Evolutionary conservation across 2,329 filamentous ascomycete genomes (phyloP).

Genomic region (Sporothrix phasma): DNA sequence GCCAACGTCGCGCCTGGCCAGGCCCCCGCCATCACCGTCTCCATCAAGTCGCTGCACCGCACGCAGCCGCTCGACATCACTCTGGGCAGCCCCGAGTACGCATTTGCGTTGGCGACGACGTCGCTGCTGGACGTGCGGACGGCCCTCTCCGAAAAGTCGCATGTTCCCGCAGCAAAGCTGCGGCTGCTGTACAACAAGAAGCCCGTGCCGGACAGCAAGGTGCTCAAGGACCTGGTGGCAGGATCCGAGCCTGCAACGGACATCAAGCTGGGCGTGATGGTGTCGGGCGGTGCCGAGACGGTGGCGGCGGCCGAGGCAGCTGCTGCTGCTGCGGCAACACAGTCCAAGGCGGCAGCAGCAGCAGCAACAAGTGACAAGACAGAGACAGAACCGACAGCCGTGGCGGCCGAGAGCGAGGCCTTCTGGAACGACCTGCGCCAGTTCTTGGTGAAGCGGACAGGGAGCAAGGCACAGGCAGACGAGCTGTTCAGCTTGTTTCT

Average conservation of each 20-base stretch:
- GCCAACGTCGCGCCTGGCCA: constrained; percentile 40
- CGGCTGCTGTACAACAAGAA: constrained; percentile 83
- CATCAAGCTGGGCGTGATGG: constrained; percentile 73
- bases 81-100: constrained; percentile 34
- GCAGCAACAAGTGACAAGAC: constrained; percentile 29
- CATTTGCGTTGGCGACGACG: constrained; percentile 51
- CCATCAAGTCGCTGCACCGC: constrained; percentile 61
- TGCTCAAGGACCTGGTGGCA: constrained; percentile 60
- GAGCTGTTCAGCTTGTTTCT: constrained; percentile 59
- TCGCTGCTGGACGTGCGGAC: constrained; percentile 72
- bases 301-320: constrained; percentile 22
- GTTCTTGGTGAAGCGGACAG: constrained; percentile 69
- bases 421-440: constrained; percentile 84
- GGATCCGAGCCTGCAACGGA: constrained; percentile 30
- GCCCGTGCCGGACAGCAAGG: constrained; percentile 67
- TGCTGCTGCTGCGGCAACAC: constrained; percentile 26
- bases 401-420: constrained; percentile 43
- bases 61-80: constrained; percentile 58
- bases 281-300: constrained; percentile 60
- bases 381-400: background rate
- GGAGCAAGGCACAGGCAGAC: constrained; percentile 56
- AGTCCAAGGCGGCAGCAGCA: constrained; percentile 21
- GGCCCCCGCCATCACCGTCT: constrained; percentile 46
- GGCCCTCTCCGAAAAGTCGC: constrained; percentile 52
- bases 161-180: constrained; percentile 64